Evolutionary conservation across 306 rosid species (phyloP).

Genomic region (Lathyrus tuberosus): DNA sequence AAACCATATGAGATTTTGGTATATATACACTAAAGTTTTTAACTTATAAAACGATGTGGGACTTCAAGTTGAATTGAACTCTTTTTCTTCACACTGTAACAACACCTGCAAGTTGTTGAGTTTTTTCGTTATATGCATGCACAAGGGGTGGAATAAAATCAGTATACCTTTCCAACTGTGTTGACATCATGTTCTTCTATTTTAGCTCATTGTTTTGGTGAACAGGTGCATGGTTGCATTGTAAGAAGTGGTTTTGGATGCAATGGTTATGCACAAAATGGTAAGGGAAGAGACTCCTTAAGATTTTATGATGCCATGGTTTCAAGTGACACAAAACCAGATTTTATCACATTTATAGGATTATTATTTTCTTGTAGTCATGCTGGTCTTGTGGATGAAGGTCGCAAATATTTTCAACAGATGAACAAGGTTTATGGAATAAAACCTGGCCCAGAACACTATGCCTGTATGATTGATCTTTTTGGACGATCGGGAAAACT

Average conservation of each 20-base stretch:
- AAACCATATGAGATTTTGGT: too few relatives aligned
- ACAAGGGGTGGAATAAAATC: slow-evolving; percentile 64
- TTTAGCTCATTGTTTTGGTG: slow-evolving; percentile 63
- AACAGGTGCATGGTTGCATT: slow-evolving; percentile 74
- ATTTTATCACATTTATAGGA: slow-evolving; percentile 83
- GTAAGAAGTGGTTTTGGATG: slow-evolving; percentile 67
- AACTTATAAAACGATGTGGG: too few relatives aligned
- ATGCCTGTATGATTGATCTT: slow-evolving; percentile 91
- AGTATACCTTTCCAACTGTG: slow-evolving; percentile 81
- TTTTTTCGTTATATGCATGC: slow-evolving; percentile 61
- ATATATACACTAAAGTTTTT: too few relatives aligned
- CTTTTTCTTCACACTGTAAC: too few relatives aligned
- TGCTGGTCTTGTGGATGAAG: slow-evolving; percentile 77
- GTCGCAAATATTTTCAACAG: slow-evolving; percentile 57
- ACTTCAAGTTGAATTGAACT: too few relatives aligned
- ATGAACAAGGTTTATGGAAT: too few relatives aligned
- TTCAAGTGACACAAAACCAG: slow-evolving; percentile 70
- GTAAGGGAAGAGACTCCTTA: slow-evolving; percentile 76
- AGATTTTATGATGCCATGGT: slow-evolving; percentile 75
- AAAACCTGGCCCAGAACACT: slow-evolving; percentile 78
- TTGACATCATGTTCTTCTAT: slow-evolving; percentile 74
- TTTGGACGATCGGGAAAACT: slow-evolving; percentile 82
- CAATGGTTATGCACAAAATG: slow-evolving; percentile 90
- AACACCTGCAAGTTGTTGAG: slow-evolving; percentile 70
- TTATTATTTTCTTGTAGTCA: slow-evolving; percentile 93